Base-by-base conservation (phyloP, 352 stramenopile species). In the Globisporangium middletonii region DNA sequence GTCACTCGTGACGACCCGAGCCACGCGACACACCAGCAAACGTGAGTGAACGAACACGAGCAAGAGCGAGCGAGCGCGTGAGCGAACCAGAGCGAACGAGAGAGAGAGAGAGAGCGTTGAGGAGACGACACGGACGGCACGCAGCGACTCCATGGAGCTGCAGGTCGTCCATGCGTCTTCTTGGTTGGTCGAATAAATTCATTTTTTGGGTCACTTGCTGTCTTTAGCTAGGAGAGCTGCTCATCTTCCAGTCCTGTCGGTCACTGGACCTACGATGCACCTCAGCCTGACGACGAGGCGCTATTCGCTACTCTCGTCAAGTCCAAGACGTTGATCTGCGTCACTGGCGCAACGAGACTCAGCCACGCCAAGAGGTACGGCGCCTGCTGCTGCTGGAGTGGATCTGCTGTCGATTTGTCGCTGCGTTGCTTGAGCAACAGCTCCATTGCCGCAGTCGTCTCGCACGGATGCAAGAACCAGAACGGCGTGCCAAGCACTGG, bases 381-480 rank as follows among this genome's bases (percentile, higher is more conserved):
- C 8, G 75, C 61, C 2, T 66, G 13, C 15, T 9, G 26, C 2
- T 38, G 33, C n/a, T 16, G 18, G 27, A 9, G 28, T 1, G 2
- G 42, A 50, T 9, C 4, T 46, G 7, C 23, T 59, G 38, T 4
- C 30, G 18, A 4, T 53, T 13, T 42, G 8, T 45, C 41, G 13
- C 4, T 23, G 41, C 41, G 50, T 0, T 54, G 63, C 11, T 60
- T 33, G 30, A 88, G 53, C 15, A 94, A 65, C 43, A 94, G 52
- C 50, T 69, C 69, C 78, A 94, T 89, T 11, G 77, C 76, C 18
- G 63, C 62, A 43, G 79, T 62, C 23, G 82, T 94, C 63, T 94
- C 84, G 45, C 84, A 94, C 23, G 84, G 84, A 60, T 94, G 84
- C 12, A 94, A 49, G 28, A 91, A 78, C 60, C 77, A 77, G 65